phyloP scores from a whole-genome alignment of 176 grass and related monocot genomes.

The Pontederia crassipes region DNA sequence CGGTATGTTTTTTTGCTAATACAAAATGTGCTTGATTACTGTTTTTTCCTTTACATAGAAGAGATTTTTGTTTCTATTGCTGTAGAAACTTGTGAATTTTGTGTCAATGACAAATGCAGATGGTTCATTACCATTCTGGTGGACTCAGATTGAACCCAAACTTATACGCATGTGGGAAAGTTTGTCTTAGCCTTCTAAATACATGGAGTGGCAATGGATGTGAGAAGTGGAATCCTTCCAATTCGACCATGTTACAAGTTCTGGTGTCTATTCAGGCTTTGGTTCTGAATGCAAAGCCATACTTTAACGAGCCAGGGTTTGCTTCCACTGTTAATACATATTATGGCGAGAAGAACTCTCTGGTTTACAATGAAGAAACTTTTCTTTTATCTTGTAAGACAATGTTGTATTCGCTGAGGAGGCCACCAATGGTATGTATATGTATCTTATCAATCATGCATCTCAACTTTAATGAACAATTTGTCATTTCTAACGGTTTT shows the following conservation, averaged over 20 bases:
- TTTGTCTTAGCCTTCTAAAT: slow-evolving; percentile 85
- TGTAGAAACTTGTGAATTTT: slow-evolving; percentile 1
- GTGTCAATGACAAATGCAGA: slow-evolving; percentile 25
- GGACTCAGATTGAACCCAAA: slow-evolving; percentile 79
- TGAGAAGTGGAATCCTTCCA: slow-evolving; percentile 55
- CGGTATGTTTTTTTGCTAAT: slow-evolving; percentile 26
- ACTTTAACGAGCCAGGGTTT: slow-evolving; percentile 67
- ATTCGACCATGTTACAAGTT: slow-evolving; percentile 62
- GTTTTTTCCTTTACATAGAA: slow-evolving; percentile 5
- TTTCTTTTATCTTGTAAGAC: slow-evolving; percentile 73
- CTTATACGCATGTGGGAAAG: slow-evolving; percentile 55
- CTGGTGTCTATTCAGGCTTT: slow-evolving; percentile 68
- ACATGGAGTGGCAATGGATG: slow-evolving; percentile 54
- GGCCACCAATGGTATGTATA: slow-evolving; percentile 54
- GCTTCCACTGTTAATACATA: slow-evolving; percentile 25
- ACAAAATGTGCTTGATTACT: slow-evolving; percentile 24
- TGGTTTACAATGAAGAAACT: slow-evolving; percentile 50
- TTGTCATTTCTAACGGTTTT: neutral
- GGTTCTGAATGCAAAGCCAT: slow-evolving; percentile 75
- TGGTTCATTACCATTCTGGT: slow-evolving; percentile 66
- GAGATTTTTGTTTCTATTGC: neutral
- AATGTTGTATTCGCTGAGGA: slow-evolving; percentile 53
- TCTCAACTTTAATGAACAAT: neutral
- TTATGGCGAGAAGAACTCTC: slow-evolving; percentile 39
- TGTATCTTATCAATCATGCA: neutral